Percentiles rank a stretch among this genome's conserved stretches.
These are phyloP conservation scores for Chenopodium album DNA, from an alignment of 148 eudicot genomes.

Conservation along the genomic window DNA sequence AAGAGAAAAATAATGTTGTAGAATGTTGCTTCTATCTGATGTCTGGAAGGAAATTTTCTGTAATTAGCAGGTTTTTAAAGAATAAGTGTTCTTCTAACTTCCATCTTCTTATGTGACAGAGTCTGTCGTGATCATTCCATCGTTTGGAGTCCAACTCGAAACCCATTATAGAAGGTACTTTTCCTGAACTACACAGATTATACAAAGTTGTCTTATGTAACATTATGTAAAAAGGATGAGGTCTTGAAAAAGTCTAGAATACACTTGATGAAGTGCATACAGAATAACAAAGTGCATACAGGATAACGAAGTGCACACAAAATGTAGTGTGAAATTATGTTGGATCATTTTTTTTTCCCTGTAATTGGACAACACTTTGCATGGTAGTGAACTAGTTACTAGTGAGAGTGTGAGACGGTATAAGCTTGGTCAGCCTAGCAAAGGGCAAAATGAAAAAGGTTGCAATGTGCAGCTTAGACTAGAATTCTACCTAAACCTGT, in stretches of 20 bases:
- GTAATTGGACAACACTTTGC: neutral
- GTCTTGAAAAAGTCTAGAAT: neutral
- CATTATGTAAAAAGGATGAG: neutral
- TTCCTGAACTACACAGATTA: neutral
- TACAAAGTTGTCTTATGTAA: neutral
- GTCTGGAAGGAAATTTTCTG: neutral
- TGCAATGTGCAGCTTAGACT: neutral
- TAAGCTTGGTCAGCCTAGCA: neutral
- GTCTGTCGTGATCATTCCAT: slow-evolving; percentile 70
- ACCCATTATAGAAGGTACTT: slow-evolving; percentile 72
- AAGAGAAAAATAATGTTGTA: neutral
- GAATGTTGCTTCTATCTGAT: neutral
- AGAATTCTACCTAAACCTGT: neutral
- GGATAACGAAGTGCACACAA: neutral
- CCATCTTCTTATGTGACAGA: slow-evolving; percentile 46
- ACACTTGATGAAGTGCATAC: neutral
- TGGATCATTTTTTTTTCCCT: neutral
- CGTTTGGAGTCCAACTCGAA: slow-evolving; percentile 90
- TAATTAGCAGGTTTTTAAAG: neutral
- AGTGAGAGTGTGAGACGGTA: too few relatives aligned
- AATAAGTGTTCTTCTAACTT: slow-evolving; percentile 20
- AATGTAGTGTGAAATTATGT: neutral
- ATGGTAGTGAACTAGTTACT: too few relatives aligned
- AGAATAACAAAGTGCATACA: neutral
- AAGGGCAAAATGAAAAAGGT: neutral